A percentile compares a stretch with the other conserved stretches of the same genome.
Evolutionary conservation across 2,329 filamentous ascomycete species (phyloP).

Genomic region (Sclerotinia minor): DNA sequence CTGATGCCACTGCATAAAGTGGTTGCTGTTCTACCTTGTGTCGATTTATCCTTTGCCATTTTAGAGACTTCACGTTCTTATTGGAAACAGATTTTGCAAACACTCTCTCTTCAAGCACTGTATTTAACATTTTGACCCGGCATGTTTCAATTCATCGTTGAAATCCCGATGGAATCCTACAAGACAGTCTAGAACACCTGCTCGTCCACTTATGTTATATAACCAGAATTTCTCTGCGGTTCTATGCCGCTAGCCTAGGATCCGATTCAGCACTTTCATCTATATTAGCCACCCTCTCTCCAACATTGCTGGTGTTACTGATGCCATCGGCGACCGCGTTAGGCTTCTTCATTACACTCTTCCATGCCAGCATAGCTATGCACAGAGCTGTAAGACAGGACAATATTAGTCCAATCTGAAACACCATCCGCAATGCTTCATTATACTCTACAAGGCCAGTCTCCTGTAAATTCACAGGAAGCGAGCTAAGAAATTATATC

Average conservation of each 20-base stretch:
- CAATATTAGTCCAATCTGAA: conserved; percentile 60
- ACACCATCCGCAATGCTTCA: conserved; percentile 56
- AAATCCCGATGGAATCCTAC: not conserved
- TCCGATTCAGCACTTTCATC: not conserved
- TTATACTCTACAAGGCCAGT: conserved; percentile 60
- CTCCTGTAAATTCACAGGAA: conserved; percentile 46
- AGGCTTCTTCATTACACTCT: conserved; percentile 19
- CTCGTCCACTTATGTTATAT: not conserved
- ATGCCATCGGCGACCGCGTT: not conserved
- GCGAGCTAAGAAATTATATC: conserved; percentile 46
- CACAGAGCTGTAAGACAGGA: conserved; percentile 56
- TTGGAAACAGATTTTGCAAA: not conserved
- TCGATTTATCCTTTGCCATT: not conserved
- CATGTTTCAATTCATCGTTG: not conserved
- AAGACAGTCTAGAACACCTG: not conserved
- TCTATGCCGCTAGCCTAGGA: not conserved
- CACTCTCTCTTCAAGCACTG: not conserved
- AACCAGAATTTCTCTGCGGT: not conserved
- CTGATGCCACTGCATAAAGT: too few species aligned
- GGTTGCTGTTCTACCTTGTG: not conserved
- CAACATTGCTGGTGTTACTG: not conserved
- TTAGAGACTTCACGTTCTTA: not conserved
- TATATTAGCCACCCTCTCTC: not conserved
- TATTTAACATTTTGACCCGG: not conserved
- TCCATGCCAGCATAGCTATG: conserved; percentile 61